A percentile compares a stretch with the other conserved stretches of the same genome.
Conservation (phyloP, 2,329 filamentous ascomycete species). For the Apiospora hydei region DNA sequence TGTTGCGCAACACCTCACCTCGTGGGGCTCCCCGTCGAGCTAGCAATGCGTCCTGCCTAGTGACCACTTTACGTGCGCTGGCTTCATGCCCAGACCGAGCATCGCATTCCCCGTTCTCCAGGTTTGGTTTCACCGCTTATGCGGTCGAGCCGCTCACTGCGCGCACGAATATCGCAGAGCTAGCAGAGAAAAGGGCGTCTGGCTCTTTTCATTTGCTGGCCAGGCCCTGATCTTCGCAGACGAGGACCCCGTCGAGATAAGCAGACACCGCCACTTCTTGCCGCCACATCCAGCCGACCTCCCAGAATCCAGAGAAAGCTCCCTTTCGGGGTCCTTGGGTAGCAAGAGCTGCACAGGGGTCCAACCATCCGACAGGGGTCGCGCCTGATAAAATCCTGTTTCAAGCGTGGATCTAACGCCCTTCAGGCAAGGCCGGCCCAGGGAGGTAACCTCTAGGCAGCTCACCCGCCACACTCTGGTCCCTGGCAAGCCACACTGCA, state of each 20-base stretch:
- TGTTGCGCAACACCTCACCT: constrained; percentile 4
- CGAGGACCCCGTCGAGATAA: constrained; percentile 4
- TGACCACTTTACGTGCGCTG: constrained; percentile 13
- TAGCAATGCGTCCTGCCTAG: not conserved
- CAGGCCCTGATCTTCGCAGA: not conserved
- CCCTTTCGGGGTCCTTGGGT: not conserved
- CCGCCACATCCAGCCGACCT: constrained; percentile 13
- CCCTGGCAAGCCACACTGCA: constrained; percentile 40
- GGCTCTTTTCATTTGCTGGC: not conserved
- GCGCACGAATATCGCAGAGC: not conserved
- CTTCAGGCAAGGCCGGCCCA: not conserved
- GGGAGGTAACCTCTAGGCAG: constrained; percentile 9
- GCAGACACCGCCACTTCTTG: constrained; percentile 18
- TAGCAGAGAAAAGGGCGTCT: not conserved
- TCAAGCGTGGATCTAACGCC: constrained; percentile 8
- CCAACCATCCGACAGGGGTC: not conserved
- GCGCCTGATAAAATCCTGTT: constrained; percentile 1
- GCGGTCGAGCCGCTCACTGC: constrained; percentile 7
- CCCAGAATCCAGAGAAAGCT: not conserved
- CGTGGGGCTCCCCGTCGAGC: constrained; percentile 3
- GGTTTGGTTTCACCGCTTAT: not conserved
- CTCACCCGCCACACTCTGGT: constrained; percentile 30
- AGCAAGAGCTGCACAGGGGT: constrained; percentile 17
- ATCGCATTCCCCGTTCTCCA: not conserved
- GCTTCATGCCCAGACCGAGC: constrained; percentile 1